Evolutionary conservation across 352 stramenopile species (phyloP), one percentile per base, ranked within the genome.

Genomic region (Pythium brachiatum): DNA sequence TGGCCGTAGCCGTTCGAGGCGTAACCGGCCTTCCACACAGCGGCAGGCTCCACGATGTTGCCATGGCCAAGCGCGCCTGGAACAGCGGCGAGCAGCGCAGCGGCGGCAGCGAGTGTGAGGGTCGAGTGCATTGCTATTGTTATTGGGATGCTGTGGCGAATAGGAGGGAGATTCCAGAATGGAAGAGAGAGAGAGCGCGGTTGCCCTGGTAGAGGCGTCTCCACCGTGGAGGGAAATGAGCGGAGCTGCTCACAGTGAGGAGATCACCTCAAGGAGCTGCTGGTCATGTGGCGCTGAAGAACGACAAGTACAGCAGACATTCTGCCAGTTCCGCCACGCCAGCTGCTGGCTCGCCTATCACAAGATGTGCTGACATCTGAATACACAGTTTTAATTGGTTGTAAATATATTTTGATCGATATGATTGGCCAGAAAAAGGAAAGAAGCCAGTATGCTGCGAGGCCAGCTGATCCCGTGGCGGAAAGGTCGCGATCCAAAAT

Each of bases 1-100:
- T 72, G 75, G 53, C 70, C 72, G 64, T 78, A 84, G 27, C 76
- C 76, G 56, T 84, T 84, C 39, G 57, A 64, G n/a, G 73, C 56
- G 53, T 81, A 81, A 8, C 71, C 73, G 7, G 76, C 44, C 26
- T 63, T 55, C 70, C 68, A 84, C 36, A 68, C 57, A 3, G 69
- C 69, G 8, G 64, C 74, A 3, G 80, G 78, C 16, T 86, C 66
- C 20, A 79, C 64, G 46, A 87, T 78, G 67, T 87, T 55, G 32
- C 64, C 69, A 47, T 76, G 69, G 21, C 56, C 60, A 6, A 68
- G 39, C 6, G 64, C 69, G 16, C 31, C 31, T 9, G 60, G 60
- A 13, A 73, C 34, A 38, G 38, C 54, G 18, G 47, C 26, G 36
- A 68, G 46, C 15, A 68, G 53, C 43, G 44, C 25, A 2, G 53